Conservation (phyloP, 2,329 filamentous ascomycete genomes). For the Colletotrichum filicis region DNA sequence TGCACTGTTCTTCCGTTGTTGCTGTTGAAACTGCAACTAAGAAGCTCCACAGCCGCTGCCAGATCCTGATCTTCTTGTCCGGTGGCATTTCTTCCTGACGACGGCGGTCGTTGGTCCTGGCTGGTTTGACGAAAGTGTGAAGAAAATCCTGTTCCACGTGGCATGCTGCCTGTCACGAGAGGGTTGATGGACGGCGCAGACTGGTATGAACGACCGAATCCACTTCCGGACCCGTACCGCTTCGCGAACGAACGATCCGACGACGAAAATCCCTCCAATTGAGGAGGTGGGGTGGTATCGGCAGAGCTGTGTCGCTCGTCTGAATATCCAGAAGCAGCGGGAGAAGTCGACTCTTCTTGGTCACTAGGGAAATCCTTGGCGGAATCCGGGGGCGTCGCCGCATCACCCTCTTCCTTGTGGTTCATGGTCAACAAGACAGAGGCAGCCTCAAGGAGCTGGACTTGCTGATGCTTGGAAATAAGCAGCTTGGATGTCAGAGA, state of each 20-base stretch:
- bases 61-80: slow-evolving; percentile 89
- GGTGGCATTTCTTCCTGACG: slow-evolving; percentile 79
- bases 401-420: slow-evolving; percentile 55
- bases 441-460: slow-evolving; percentile 95
- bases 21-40: slow-evolving; percentile 92
- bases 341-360: slow-evolving; percentile 77
- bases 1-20: slow-evolving; percentile 70
- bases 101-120: slow-evolving; percentile 76
- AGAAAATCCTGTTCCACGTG: slow-evolving; percentile 58
- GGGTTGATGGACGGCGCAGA: slow-evolving; percentile 70
- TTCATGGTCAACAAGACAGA: slow-evolving; percentile 97
- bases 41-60: slow-evolving; percentile 88
- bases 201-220: slow-evolving; percentile 83
- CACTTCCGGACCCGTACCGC: slow-evolving; percentile 67
- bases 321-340: slow-evolving; percentile 82
- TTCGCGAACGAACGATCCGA: slow-evolving; percentile 63
- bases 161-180: slow-evolving; percentile 60
- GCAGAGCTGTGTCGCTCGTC: slow-evolving; percentile 84
- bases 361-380: slow-evolving; percentile 80
- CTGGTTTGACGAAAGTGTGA: slow-evolving; percentile 78
- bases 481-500: slow-evolving; percentile 95
- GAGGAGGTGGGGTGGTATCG: slow-evolving; percentile 92
- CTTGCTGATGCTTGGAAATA: slow-evolving; percentile 99
- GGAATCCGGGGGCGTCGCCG: slow-evolving; percentile 71
- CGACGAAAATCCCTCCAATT: slow-evolving; percentile 70